These are phyloP conservation scores for Colletotrichum acutatum DNA, from an alignment of 2,329 filamentous ascomycete species.

Conservation along the genomic window DNA sequence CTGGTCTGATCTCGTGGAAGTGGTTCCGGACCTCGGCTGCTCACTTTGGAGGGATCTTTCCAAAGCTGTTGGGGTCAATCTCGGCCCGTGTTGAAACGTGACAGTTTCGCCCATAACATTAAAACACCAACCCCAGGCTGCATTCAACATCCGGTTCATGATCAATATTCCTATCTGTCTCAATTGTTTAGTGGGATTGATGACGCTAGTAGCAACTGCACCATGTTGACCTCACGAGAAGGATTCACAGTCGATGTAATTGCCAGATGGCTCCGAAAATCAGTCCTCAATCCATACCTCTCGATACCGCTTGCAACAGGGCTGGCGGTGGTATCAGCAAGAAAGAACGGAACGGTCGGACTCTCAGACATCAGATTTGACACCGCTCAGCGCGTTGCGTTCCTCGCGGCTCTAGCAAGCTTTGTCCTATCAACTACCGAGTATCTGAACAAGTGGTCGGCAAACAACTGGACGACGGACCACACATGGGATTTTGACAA, in stretches of 20 bases:
- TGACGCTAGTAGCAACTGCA: neutral
- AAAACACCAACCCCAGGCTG: neutral
- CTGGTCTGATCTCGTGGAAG: neutral
- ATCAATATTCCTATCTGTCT: neutral
- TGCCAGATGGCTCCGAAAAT: constrained; percentile 32
- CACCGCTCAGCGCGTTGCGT: constrained; percentile 9
- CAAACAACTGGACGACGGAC: constrained; percentile 41
- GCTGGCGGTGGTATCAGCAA: constrained; percentile 23
- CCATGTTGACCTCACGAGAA: constrained; percentile 34
- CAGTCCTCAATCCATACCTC: constrained; percentile 38
- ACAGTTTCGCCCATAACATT: constrained; percentile 15
- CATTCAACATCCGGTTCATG: neutral
- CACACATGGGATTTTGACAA: constrained; percentile 48
- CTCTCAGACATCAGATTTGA: constrained; percentile 8
- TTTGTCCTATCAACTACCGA: constrained; percentile 38
- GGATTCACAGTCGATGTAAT: constrained; percentile 42
- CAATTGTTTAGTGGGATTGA: no score
- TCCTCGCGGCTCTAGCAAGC: constrained; percentile 29
- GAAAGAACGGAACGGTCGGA: neutral
- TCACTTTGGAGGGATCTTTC: neutral
- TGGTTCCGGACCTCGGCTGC: constrained; percentile 13
- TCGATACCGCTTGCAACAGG: constrained; percentile 35
- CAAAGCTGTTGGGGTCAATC: neutral
- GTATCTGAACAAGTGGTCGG: constrained; percentile 38
- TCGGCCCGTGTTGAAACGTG: constrained; percentile 26